phyloP scores from a whole-genome alignment of 441 rosid species.

The Corymbia citriodora region DNA sequence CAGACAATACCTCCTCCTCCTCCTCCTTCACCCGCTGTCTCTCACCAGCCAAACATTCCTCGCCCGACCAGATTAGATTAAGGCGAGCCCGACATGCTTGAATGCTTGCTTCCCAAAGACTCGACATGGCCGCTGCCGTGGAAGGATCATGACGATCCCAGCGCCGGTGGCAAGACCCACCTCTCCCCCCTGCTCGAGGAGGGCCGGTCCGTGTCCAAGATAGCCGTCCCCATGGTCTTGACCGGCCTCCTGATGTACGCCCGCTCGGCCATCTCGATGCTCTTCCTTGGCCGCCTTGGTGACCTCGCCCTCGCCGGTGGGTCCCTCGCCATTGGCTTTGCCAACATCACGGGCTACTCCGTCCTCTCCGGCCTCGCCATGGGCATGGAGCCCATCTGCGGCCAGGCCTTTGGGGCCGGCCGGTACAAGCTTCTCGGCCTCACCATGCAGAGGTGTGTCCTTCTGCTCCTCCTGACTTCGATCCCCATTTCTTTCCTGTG shows the following conservation, averaged over 20 bases:
- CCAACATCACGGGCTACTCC: conserved; percentile 17
- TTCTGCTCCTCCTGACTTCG: conserved; percentile 3
- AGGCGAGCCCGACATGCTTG: not conserved
- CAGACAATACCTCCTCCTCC: not conserved
- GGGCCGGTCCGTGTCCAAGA: not conserved
- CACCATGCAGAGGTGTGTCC: conserved; percentile 4
- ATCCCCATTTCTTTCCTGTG: conserved; percentile 10
- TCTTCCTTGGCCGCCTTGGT: conserved; percentile 12
- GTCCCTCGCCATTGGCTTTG: conserved; percentile 14
- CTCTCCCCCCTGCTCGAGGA: not conserved
- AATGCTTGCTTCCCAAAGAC: not conserved
- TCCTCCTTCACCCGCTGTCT: not conserved
- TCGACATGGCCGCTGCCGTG: not conserved
- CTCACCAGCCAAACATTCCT: not conserved
- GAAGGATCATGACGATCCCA: not conserved
- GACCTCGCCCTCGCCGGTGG: conserved; percentile 7
- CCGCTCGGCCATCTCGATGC: conserved; percentile 9
- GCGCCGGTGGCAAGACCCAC: not conserved
- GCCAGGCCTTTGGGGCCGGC: conserved; percentile 9
- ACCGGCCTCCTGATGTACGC: conserved; percentile 4
- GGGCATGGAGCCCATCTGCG: conserved; percentile 16
- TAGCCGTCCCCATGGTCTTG: conserved; percentile 6
- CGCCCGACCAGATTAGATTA: not conserved
- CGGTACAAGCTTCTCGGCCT: conserved; percentile 3
- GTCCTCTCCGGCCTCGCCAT: conserved; percentile 13